Percentiles rank a stretch among this genome's conserved stretches.
Evolutionary conservation across 1,139 yeast species (phyloP).

Genomic region (Saccharomyces hybrid): DNA sequence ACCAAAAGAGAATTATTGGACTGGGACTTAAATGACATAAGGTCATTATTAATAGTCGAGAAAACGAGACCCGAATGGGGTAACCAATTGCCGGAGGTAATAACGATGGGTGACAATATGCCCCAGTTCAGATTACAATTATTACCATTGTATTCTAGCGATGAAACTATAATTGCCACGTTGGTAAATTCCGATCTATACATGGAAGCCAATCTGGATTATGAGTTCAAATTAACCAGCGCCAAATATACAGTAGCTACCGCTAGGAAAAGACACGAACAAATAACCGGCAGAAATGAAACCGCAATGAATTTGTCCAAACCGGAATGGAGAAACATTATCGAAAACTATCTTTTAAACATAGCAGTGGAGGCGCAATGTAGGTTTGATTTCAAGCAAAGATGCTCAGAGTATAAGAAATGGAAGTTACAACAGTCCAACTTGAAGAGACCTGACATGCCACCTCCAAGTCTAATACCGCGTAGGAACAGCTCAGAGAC

Average conservation of each 20-base stretch:
- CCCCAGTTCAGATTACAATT: constrained; percentile 36
- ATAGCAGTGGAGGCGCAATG: constrained; percentile 66
- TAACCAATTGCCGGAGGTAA: constrained; percentile 41
- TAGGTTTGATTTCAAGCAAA: constrained; percentile 47
- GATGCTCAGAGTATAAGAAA: constrained; percentile 40
- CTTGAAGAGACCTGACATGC: constrained; percentile 28
- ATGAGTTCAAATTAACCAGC: constrained; percentile 46
- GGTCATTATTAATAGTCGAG: constrained; percentile 51
- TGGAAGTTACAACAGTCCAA: constrained; percentile 29
- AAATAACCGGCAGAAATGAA: constrained; percentile 21
- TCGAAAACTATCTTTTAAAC: constrained; percentile 56
- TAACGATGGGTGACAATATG: constrained; percentile 11
- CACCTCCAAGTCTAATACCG: constrained; percentile 29
- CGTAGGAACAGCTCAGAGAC: constrained; percentile 5
- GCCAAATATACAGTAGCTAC: constrained; percentile 53
- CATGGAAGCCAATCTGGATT: constrained; percentile 49
- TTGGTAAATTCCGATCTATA: constrained; percentile 52
- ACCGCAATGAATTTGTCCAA: constrained; percentile 33
- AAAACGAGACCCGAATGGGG: constrained; percentile 47
- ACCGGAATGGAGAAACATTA: constrained; percentile 61
- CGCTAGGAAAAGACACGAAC: constrained; percentile 45
- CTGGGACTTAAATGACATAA: constrained; percentile 59
- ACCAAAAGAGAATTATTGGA: constrained; percentile 52
- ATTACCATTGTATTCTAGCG: constrained; percentile 46
- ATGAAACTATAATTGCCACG: constrained; percentile 40